phyloP scores from a whole-genome alignment of 257 asterid species.

The Salvia hispanica region DNA sequence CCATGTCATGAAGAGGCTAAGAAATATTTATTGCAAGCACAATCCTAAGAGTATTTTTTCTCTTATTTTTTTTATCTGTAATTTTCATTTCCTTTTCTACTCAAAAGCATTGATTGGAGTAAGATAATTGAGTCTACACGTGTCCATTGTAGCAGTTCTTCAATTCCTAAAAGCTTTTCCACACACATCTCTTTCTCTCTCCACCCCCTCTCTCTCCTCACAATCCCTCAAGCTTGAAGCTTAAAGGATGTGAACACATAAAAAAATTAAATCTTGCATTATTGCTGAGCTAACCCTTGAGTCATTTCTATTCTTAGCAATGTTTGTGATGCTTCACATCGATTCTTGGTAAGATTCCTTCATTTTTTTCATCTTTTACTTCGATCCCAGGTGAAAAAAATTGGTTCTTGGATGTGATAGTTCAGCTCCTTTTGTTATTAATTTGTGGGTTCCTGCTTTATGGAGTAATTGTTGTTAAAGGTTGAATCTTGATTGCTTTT shows the following conservation, averaged over 20 bases:
- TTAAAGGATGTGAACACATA: too few species aligned
- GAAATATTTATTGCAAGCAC: conserved; percentile 23
- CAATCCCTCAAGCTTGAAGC: conserved; percentile 12
- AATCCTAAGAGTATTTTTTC: conserved; percentile 14
- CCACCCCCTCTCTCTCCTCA: conserved; percentile 29
- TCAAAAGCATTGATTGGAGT: conserved; percentile 67
- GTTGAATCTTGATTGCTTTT: conserved; percentile 43
- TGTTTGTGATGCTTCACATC: conserved; percentile 27
- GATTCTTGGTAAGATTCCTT: conserved; percentile 47
- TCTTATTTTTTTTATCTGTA: conserved; percentile 28
- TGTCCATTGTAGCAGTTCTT: conserved; percentile 50
- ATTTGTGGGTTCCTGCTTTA: conserved; percentile 10
- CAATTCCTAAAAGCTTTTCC: conserved; percentile 47
- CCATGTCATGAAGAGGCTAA: conserved; percentile 43
- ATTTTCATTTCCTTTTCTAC: conserved; percentile 21
- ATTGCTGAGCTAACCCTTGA: conserved; percentile 26
- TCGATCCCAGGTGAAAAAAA: conserved; percentile 16
- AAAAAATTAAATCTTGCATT: conserved; percentile 15
- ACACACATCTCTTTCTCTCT: conserved; percentile 33
- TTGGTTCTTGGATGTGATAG: conserved; percentile 30
- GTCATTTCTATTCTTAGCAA: conserved; percentile 37
- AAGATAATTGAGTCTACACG: conserved; percentile 84
- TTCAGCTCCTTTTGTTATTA: conserved; percentile 48
- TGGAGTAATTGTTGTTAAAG: conserved; percentile 37
- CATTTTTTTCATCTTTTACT: background rate